Evolutionary conservation across 2,329 filamentous ascomycete genomes (phyloP), one percentile per base, ranked within the genome.

Genomic region (Diaporthe sp.): DNA sequence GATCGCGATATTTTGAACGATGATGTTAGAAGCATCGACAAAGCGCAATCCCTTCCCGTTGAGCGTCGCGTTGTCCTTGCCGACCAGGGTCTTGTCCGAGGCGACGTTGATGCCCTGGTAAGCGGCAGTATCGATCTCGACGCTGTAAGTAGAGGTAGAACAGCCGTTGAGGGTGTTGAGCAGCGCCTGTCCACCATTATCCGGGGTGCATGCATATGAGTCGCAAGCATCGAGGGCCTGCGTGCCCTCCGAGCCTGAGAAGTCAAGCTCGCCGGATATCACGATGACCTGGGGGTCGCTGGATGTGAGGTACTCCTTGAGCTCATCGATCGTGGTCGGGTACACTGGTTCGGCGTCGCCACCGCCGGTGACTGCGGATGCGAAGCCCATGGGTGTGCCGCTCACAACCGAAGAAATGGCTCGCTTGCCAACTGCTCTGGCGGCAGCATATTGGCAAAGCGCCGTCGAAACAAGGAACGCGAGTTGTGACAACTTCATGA

Each of bases 1-100:
- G 80, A 91, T 86, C 60, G 87, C 86, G 74, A 90, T 83, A 82
- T 90, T 91, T 85, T 90, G 90, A 81, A 92, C 88, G 80, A 92
- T 92, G 81, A 93, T 83, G 81, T 92, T 91, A 80, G 81, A 86
- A 22, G 85, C 85, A 73, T 84, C 84, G 77, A 85, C 83, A 31
- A 89, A 85, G 34, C 87, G 86, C 37, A 91, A 81, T 76, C 90
- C 90, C 83, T 90, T 91, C 79, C 90, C 90, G 80, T 87, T 88
- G 80, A 92, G 90, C 42, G 90, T 82, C 81, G 89, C 90, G 78
- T 80, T 82, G 71, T 90, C 90, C 74, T 86, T 82, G 22, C 90
- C 90, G 47, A 92, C 81, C 74, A 92, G 78, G 31, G 86, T 87
- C 85, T 92, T 92, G 86, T 92, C 88, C 75, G 87, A 89, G 34